A percentile compares a stretch with the other conserved stretches of the same genome.
Conservation (phyloP, 257 asterid genomes). For the Solanum piurae region DNA sequence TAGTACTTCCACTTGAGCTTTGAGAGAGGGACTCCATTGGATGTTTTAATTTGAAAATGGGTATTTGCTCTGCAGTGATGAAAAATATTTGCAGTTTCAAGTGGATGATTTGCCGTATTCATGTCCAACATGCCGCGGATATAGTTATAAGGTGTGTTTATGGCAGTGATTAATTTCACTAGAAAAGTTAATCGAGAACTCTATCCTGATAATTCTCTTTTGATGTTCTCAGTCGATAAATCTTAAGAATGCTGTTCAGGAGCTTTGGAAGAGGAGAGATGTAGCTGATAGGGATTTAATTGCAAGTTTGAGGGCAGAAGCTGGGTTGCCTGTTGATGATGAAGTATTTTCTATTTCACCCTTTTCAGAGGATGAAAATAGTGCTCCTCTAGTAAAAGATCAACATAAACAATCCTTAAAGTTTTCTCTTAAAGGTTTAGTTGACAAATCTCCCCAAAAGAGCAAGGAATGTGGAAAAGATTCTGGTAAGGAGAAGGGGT, state of each 20-base stretch:
- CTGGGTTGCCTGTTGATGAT: constrained; percentile 92
- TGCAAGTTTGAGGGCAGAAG: constrained; percentile 75
- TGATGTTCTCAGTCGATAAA: constrained; percentile 43
- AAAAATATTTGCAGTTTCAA: constrained; percentile 84
- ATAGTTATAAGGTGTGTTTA: constrained; percentile 62
- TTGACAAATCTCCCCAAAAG: constrained; percentile 67
- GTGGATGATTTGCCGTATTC: constrained; percentile 83
- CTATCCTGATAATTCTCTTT: background rate
- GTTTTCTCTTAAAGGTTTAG: constrained; percentile 64
- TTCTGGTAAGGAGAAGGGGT: constrained; percentile 49
- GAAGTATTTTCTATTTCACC: constrained; percentile 73
- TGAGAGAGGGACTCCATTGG: background rate
- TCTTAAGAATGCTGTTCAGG: constrained; percentile 88
- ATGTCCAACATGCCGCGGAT: constrained; percentile 94
- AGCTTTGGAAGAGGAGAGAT: constrained; percentile 95
- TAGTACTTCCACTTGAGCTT: background rate
- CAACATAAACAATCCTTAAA: constrained; percentile 65
- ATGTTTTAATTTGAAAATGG: background rate
- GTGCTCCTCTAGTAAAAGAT: constrained; percentile 35
- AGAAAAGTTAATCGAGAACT: background rate
- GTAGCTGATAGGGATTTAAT: constrained; percentile 79
- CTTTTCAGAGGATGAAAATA: constrained; percentile 92
- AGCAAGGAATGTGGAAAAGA: constrained; percentile 57
- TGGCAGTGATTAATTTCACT: background rate
- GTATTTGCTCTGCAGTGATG: constrained; percentile 50